Base-by-base conservation (phyloP, 106 monocot genomes). In the Narthecium ossifragum region DNA sequence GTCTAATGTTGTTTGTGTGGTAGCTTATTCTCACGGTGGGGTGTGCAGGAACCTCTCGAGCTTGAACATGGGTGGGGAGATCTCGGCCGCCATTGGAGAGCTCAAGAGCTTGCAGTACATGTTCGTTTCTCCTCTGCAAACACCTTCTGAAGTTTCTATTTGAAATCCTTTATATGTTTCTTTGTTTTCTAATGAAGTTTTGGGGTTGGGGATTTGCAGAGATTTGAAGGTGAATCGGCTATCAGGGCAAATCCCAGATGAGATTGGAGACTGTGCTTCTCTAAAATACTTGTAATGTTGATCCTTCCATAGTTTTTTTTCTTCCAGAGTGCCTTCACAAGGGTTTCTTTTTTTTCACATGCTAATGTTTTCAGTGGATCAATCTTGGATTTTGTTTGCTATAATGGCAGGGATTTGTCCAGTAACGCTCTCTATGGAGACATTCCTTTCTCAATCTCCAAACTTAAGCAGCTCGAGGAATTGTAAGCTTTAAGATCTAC, bases 371-470 rank as follows among this genome's bases (percentile, higher is more conserved):
- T 24, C 22, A 2, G 21, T 59, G 31, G 22, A 66, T 66, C 54
- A 29, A 7, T 67, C 14, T 49, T 26, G 29, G 7, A 22, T 46
- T 6, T 17, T 20, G 23, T 1, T 20, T 49, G 21, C 18, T 20
- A 33, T 20, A 32, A 24, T 49, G 51, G 18, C 72, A 98, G 96
- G 60, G 96, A 98, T 60, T 70, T 98, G 25, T 90, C 96, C 26
- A 73, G 49, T 28, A 98, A 98, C 63, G 49, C 71, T 40, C 71
- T 98, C 25, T 64, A 78, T 26, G 96, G 96, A 24, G 90, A 90
- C 60, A 87, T 90, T 26, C 96, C 96, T 13, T 90, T 98, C 64
- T 84, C 90, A 5, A 56, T 98, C 52, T 98, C 96, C 53, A 98
- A 98, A 69, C 86, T 91, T 2, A 98, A 90, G 70, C 73, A 63